A percentile compares a stretch with the other conserved stretches of the same genome.
phyloP scores from a whole-genome alignment of 108 stramenopile genomes.

The Epithemia pelagica region DNA sequence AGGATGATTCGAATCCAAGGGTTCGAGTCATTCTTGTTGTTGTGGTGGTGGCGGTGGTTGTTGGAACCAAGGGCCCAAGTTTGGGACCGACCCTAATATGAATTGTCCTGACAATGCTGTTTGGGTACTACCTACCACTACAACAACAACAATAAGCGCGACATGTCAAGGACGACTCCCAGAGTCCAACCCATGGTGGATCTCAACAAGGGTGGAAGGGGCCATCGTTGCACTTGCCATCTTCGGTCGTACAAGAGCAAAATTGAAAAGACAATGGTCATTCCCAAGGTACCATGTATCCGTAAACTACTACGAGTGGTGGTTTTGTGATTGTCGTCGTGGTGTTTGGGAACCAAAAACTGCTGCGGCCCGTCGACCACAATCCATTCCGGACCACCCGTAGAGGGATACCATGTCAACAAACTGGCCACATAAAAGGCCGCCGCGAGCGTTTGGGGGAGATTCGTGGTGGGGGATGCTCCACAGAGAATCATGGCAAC shows the following conservation, averaged over 20 bases:
- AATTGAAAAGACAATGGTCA: slow-evolving; percentile 33
- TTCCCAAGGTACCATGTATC: slow-evolving; percentile 16
- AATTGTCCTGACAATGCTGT: no score
- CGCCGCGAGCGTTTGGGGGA: slow-evolving; percentile 6
- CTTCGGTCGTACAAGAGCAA: slow-evolving; percentile 51
- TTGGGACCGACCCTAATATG: no score
- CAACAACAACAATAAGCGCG: no score
- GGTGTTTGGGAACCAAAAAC: no score
- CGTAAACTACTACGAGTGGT: background rate
- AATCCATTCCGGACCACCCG: background rate
- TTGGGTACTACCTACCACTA: no score
- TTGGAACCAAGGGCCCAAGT: no score
- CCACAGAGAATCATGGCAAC: slow-evolving; percentile 1
- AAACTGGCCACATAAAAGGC: slow-evolving; percentile 4
- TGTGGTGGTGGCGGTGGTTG: no score
- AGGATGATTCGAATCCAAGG: no score
- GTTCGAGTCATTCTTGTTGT: no score
- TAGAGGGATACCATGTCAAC: background rate
- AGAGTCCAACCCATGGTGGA: slow-evolving; percentile 40
- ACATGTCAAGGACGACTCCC: slow-evolving; percentile 14
- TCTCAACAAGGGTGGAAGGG: slow-evolving; percentile 50
- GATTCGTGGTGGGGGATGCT: background rate
- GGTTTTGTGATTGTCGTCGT: no score
- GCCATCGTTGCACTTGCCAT: slow-evolving; percentile 65
- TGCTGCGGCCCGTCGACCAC: background rate